Conservation (phyloP, 768 basidiomycete species). For the Russula griseocarnosa region DNA sequence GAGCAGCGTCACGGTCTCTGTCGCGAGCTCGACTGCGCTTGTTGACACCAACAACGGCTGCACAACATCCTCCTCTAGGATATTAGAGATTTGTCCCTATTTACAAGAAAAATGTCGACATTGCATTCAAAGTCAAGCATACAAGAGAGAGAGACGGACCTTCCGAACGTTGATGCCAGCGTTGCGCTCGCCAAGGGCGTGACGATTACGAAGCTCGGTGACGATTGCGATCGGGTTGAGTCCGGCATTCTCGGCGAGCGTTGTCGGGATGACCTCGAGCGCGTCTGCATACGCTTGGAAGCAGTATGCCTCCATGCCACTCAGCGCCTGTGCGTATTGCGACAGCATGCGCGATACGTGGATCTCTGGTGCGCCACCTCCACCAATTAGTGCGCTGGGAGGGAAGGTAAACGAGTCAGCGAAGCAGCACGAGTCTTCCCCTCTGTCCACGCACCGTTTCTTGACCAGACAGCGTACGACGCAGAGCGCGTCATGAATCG, state of each 20-base stretch:
- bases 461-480: slow-evolving; percentile 98
- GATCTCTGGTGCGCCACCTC: slow-evolving; percentile 97
- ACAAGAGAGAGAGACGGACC: slow-evolving; percentile 43
- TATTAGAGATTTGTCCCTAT: slow-evolving; percentile 94
- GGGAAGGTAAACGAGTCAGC: not conserved
- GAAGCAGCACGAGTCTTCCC: no score
- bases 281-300: slow-evolving; percentile 99
- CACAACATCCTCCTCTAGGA: slow-evolving; percentile 94
- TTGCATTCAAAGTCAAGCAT: not conserved
- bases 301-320: slow-evolving; percentile 98
- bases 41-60: slow-evolving; percentile 95
- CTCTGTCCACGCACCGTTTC: slow-evolving; percentile 66
- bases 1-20: slow-evolving; percentile 95
- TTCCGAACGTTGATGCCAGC: slow-evolving; percentile 99
- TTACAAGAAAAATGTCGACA: not conserved
- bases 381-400: slow-evolving; percentile 82
- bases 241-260: slow-evolving; percentile 96
- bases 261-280: slow-evolving; percentile 95
- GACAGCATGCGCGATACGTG: slow-evolving; percentile 90
- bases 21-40: slow-evolving; percentile 90
- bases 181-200: slow-evolving; percentile 89
- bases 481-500: slow-evolving; percentile 97
- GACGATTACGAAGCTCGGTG: slow-evolving; percentile 94
- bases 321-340: slow-evolving; percentile 87
- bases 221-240: slow-evolving; percentile 98